Percentiles rank a stretch among this genome's conserved stretches.
Evolutionary conservation across 2,329 filamentous ascomycete species (phyloP).

Genomic region (Cercospora zeina): DNA sequence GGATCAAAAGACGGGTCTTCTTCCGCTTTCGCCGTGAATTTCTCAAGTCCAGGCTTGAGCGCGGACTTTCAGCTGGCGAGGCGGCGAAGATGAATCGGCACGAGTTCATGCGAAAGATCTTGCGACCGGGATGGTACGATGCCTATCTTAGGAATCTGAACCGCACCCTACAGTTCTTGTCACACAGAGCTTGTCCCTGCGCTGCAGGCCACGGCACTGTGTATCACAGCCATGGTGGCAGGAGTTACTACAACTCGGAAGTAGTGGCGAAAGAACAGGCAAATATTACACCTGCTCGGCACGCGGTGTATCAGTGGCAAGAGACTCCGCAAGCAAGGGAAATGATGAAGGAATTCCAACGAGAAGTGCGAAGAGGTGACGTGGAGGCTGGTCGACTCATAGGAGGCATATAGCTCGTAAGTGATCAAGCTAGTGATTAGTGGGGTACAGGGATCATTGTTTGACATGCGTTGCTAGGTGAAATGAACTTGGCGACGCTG

Average conservation of each 20-base stretch:
- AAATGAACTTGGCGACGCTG: not conserved
- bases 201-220: not conserved
- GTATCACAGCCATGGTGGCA: constrained; percentile 6
- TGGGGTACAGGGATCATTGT: not conserved
- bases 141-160: constrained; percentile 11
- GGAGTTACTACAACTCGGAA: not conserved
- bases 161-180: constrained; percentile 7
- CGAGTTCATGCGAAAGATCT: constrained; percentile 11
- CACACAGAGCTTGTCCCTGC: not conserved
- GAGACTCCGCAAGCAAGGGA: not conserved
- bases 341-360: constrained; percentile 9
- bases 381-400: not conserved
- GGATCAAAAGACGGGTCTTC: constrained; percentile 15
- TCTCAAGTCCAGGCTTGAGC: constrained; percentile 4
- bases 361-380: constrained; percentile 3
- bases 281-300: constrained; percentile 3
- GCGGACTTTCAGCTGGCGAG: not conserved
- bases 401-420: not conserved
- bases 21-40: not conserved
- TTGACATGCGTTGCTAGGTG: not conserved
- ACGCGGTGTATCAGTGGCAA: constrained; percentile 12
- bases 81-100: not conserved
- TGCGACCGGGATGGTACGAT: constrained; percentile 12
- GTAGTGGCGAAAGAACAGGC: constrained; percentile 4
- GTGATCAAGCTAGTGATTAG: not conserved